Evolutionary conservation across 139 green algal genomes (phyloP), one percentile per base, ranked within the genome.

Genomic region (Picochlorum costavermella): DNA sequence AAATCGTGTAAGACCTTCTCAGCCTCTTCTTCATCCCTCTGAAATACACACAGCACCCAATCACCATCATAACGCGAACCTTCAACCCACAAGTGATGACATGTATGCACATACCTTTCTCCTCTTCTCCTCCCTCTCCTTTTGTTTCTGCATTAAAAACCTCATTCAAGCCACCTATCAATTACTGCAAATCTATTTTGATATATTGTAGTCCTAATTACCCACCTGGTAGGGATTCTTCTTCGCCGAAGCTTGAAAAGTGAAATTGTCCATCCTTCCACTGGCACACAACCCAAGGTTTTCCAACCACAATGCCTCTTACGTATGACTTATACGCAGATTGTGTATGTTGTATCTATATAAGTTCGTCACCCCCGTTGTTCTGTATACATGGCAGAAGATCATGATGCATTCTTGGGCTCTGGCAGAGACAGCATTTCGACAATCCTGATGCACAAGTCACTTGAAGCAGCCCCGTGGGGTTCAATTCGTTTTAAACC

Each of bases 1-100:
- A 96, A 97, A 48, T 95, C 87, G 26, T 94, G 81, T 72, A 95
- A 97, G 3, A 97, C 61, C 31, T 77, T 77, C 0, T 86, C 87
- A 6, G 90, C 87, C 66, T 96, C 91, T 64, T 78, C 86, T 29
- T 92, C 82, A 11, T 77, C 82, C 65, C 80, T 78, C 84, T 92
- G 82, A 64, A 61, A 43, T n/a, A 63, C 6, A 16, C 3, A 14
- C 16, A 53, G n/a, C 46, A 53, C 9, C 16, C 16, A 53, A 5
- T 53, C 20, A 28, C 3, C 6, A 43, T 23, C 63, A 67, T 25
- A 8, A 40, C 33, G 11, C 33, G 33, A 8, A 23, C 11, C 33
- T 40, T 40, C 33, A 40, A 40, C 9, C 33, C 33, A 40, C 20
- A 23, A 23, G 20, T 40, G 33, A 40, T 40, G 3, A 12, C 33